Evolutionary conservation across 768 basidiomycete species (phyloP).

Genomic region (Harrya chromipes): DNA sequence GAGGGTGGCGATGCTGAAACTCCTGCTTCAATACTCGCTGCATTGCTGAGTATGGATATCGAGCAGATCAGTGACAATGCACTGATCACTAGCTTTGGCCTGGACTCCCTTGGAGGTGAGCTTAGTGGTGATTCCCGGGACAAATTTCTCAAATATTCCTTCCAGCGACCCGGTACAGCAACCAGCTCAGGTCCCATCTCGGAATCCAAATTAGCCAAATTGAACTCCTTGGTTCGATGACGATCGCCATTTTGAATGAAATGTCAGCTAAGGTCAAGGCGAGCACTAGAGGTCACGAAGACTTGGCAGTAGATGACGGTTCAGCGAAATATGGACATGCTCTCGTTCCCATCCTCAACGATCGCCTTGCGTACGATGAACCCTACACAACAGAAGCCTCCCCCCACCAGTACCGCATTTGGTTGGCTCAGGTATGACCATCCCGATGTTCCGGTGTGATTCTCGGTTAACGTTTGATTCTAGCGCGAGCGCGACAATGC

Average conservation of each 20-base stretch:
- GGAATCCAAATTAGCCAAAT: conserved; percentile 26
- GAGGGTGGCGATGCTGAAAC: conserved; percentile 18
- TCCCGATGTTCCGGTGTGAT: not conserved
- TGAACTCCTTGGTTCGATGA: conserved; percentile 24
- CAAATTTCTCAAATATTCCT: not conserved
- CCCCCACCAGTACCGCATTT: conserved; percentile 28
- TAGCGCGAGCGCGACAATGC: conserved; percentile 29
- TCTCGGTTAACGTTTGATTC: not conserved
- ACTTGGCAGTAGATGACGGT: conserved; percentile 18
- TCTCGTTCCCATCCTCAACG: conserved; percentile 28
- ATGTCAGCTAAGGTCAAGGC: conserved; percentile 19
- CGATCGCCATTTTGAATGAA: conserved; percentile 24
- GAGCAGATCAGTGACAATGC: conserved; percentile 31
- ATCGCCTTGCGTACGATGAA: conserved; percentile 31
- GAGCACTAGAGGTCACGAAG: conserved; percentile 5
- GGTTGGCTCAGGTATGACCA: conserved; percentile 29
- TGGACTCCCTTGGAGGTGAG: conserved; percentile 27
- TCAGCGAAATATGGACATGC: conserved; percentile 28
- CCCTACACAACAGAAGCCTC: conserved; percentile 30
- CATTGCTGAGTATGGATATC: conserved; percentile 23
- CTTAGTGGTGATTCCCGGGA: not conserved
- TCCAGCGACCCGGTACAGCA: conserved; percentile 30
- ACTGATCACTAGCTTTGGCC: conserved; percentile 27
- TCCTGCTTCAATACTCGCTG: conserved; percentile 25
- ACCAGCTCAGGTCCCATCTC: conserved; percentile 26